Percentiles rank a stretch among this genome's conserved stretches.
Evolutionary conservation across 2,329 filamentous ascomycete genomes (phyloP).

Genomic region (Xylariaceae sp.): DNA sequence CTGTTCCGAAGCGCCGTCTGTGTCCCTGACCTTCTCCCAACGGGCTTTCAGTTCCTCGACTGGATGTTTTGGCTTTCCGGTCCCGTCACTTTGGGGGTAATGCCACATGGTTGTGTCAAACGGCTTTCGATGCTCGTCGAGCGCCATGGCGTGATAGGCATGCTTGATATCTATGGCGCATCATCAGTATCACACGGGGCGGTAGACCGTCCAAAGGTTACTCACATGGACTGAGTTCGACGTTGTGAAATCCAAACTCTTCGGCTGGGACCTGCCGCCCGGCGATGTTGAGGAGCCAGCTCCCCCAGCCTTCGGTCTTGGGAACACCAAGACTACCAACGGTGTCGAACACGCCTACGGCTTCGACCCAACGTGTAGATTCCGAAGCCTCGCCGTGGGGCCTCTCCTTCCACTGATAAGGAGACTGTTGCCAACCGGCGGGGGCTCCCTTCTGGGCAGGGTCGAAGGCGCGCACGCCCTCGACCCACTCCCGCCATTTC

Average conservation of each 20-base stretch:
- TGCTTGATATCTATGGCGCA: slow-evolving; percentile 7
- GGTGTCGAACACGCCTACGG: slow-evolving; percentile 8
- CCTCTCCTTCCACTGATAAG: too few species aligned
- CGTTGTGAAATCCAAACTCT: slow-evolving; percentile 3
- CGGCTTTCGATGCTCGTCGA: slow-evolving; percentile 6
- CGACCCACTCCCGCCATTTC: not conserved
- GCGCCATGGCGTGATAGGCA: slow-evolving; percentile 8
- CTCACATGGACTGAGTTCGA: slow-evolving; percentile 4
- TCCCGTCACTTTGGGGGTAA: too few species aligned
- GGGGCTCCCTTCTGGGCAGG: not conserved
- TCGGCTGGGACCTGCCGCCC: slow-evolving; percentile 5
- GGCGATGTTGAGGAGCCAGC: too few species aligned
- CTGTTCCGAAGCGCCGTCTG: too few species aligned
- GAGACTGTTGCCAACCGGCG: too few species aligned
- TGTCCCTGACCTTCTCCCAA: too few species aligned
- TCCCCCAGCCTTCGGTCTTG: too few species aligned
- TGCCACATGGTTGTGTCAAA: slow-evolving; percentile 8
- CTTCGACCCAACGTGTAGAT: slow-evolving; percentile 6
- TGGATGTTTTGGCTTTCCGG: too few species aligned
- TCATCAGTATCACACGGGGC: not conserved
- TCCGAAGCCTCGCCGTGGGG: too few species aligned
- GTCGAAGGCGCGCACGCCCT: slow-evolving; percentile 4
- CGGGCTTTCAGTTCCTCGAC: too few species aligned
- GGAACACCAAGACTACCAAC: slow-evolving; percentile 6
- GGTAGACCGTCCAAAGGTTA: not conserved